Evolutionary conservation across 2,329 filamentous ascomycete species (phyloP), one percentile per base, ranked within the genome.

Genomic region (Trichophyton equinum): DNA sequence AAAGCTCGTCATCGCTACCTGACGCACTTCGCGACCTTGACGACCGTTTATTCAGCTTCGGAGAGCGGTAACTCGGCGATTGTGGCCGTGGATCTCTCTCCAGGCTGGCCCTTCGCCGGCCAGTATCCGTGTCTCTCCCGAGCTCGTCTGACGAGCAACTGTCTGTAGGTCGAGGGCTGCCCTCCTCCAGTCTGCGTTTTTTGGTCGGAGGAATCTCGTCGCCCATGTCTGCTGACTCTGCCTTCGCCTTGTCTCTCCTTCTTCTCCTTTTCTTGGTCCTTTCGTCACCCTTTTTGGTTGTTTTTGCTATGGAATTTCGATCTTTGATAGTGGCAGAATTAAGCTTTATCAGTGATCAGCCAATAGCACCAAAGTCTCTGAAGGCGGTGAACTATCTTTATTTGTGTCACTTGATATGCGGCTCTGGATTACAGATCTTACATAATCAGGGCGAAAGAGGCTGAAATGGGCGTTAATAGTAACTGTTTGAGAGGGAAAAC

Each of bases 1-100:
- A 72, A 62, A 75, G 69, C 60, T 80, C 78, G 62, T 81, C 79
- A 6, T 81, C 76, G 38, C 66, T 75, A 8, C 71, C 74, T 2
- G 71, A 74, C n/a, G 68, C 70, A 58, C 68, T 70, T 60, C 46
- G 60, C 40, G 25, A 57, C 44, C 47, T 36, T 7, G 56, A 30
- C 3, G 59, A 53, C 7, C 47, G 55, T 47, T 64, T 62, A 47
- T 56, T 58, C 13, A 44, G 27, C 18, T 36, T 18, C 6, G 63
- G 58, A 6, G 63, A 62, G 36, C 57, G 60, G 38, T 65, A 61
- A 15, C 11, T 25, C 5, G 20, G 49, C 4, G 59, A 59, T 15
- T 58, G 57, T 13, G 13, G 46, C 1, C 47, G 57, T 18, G 58
- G 38, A 22, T 64, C 60, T 42, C 49, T 60, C 5, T 67, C 67